phyloP scores from a whole-genome alignment of 352 stramenopile species.

The Phytophthora sp. region DNA sequence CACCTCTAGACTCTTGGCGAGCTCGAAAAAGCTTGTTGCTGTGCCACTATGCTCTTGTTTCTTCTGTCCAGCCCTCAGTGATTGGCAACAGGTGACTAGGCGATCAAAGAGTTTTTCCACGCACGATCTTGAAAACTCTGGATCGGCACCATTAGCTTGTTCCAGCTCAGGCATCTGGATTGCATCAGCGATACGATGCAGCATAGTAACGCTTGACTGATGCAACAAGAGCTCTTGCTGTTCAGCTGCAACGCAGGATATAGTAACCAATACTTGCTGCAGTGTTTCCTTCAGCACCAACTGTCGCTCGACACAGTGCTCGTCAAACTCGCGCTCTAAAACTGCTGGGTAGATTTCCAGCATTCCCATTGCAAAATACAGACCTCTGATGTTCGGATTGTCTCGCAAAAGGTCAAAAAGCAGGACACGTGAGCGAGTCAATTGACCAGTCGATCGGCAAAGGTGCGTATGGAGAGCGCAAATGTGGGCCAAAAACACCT shows the following conservation, averaged over 20 bases:
- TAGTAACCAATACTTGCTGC: slow-evolving; percentile 34
- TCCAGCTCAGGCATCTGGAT: slow-evolving; percentile 42
- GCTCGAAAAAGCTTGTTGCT: slow-evolving; percentile 12
- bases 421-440: slow-evolving; percentile 39
- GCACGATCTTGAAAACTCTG: slow-evolving; percentile 1
- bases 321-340: slow-evolving; percentile 40
- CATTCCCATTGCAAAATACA: slow-evolving; percentile 49
- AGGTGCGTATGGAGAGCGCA: slow-evolving; percentile 45
- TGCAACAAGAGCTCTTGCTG: slow-evolving; percentile 40
- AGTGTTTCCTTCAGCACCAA: slow-evolving; percentile 36
- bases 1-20: slow-evolving; percentile 38
- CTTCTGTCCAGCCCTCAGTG: no score
- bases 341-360: slow-evolving; percentile 40
- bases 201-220: slow-evolving; percentile 39
- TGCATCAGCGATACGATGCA: slow-evolving; percentile 39
- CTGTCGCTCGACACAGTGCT: slow-evolving; percentile 25
- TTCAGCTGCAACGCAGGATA: slow-evolving; percentile 24
- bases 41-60: neutral
- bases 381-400: slow-evolving; percentile 47
- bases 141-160: slow-evolving; percentile 8
- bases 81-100: neutral
- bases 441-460: slow-evolving; percentile 29
- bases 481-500: slow-evolving; percentile 47
- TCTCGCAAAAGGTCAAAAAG: slow-evolving; percentile 49
- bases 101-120: slow-evolving; percentile 11